Conservation (phyloP, 1,139 yeast species). For the Cylindricascospora bacillispora region DNA sequence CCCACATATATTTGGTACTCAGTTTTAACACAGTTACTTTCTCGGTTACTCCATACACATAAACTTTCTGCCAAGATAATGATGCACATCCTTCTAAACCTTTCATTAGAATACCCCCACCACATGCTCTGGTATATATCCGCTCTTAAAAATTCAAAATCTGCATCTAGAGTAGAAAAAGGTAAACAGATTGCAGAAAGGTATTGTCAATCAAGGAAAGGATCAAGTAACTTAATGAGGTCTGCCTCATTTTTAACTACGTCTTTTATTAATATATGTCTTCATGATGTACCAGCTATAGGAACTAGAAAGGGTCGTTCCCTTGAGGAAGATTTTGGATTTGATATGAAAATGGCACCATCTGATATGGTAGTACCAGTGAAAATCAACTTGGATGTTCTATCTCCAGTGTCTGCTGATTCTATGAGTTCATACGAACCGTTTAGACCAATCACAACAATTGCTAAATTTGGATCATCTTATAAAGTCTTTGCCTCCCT, state of each 20-base stretch:
- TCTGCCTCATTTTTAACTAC: slow-evolving; percentile 16
- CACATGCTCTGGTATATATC: slow-evolving; percentile 80
- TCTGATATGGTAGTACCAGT: slow-evolving; percentile 74
- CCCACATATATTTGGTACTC: slow-evolving; percentile 69
- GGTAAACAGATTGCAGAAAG: slow-evolving; percentile 36
- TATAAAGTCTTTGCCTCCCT: slow-evolving; percentile 58
- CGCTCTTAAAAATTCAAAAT: slow-evolving; percentile 62
- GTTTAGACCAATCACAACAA: slow-evolving; percentile 48
- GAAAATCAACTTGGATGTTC: slow-evolving; percentile 55
- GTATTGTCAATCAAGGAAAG: slow-evolving; percentile 9
- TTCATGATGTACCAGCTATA: slow-evolving; percentile 22
- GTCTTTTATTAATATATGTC: slow-evolving; percentile 21
- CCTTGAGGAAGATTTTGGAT: slow-evolving; percentile 35
- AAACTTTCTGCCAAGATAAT: slow-evolving; percentile 44
- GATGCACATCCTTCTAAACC: slow-evolving; percentile 40
- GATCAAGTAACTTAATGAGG: slow-evolving; percentile 7
- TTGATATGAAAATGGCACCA: slow-evolving; percentile 39
- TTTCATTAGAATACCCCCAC: slow-evolving; percentile 58
- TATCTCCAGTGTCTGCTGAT: slow-evolving; percentile 41
- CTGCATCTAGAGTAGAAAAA: slow-evolving; percentile 39
- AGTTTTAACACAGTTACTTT: slow-evolving; percentile 73
- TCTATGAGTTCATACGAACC: slow-evolving; percentile 36
- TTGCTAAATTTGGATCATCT: slow-evolving; percentile 34
- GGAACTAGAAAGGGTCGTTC: slow-evolving; percentile 25
- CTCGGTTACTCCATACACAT: slow-evolving; percentile 62